phyloP scores from a whole-genome alignment of 2,329 filamentous ascomycete species.

The Mollisia scopiformis region DNA sequence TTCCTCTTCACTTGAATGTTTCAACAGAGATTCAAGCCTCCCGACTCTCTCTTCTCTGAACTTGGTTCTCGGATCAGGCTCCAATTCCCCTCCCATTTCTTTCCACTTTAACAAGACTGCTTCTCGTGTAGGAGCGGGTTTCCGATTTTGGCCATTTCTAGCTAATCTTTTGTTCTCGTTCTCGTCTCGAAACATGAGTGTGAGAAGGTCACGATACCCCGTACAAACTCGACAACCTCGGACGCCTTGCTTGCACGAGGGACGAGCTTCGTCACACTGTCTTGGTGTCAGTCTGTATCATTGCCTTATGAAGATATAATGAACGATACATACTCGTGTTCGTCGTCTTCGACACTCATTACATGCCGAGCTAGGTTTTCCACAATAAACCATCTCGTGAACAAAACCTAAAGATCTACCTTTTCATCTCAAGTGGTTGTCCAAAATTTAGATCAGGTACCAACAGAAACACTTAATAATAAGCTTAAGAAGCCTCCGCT shows the following conservation, averaged over 20 bases:
- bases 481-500: too few relatives aligned
- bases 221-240: slow-evolving; percentile 53
- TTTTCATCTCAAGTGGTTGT: neutral
- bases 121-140: neutral
- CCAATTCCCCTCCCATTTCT: neutral
- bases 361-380: slow-evolving; percentile 43
- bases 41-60: too few relatives aligned
- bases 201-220: slow-evolving; percentile 50
- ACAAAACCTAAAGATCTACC: neutral
- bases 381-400: slow-evolving; percentile 9
- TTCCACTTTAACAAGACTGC: neutral
- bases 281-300: neutral
- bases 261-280: slow-evolving; percentile 54
- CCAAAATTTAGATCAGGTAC: too few relatives aligned
- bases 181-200: slow-evolving; percentile 5
- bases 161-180: neutral
- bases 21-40: neutral
- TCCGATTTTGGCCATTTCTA: too few relatives aligned
- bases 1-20: neutral
- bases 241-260: slow-evolving; percentile 54
- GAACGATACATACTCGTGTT: slow-evolving; percentile 32
- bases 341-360: slow-evolving; percentile 42
- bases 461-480: too few relatives aligned
- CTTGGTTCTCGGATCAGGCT: neutral
- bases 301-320: neutral